A percentile compares a stretch with the other conserved stretches of the same genome.
Conservation (phyloP, 306 rosid genomes). For the Abrus pulchellus region DNA sequence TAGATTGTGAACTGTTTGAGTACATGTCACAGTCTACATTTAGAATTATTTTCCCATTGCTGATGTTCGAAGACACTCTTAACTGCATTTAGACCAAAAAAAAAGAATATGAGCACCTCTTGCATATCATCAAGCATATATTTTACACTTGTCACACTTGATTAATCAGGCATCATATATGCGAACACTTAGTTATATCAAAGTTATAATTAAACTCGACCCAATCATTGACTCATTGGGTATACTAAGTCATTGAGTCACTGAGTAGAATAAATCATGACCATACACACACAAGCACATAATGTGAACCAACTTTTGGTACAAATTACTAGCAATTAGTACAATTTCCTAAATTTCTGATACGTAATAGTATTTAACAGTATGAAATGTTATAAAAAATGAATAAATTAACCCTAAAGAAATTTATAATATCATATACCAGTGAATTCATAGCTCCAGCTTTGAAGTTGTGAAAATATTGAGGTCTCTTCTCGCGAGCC, state of each 20-base stretch:
- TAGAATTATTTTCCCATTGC: conserved; percentile 77
- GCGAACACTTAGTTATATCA: too few relatives aligned
- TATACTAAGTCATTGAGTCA: too few relatives aligned
- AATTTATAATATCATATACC: conserved; percentile 51
- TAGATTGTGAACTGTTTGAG: conserved; percentile 72
- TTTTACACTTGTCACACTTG: background rate
- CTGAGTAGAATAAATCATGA: too few relatives aligned
- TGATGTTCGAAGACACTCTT: conserved; percentile 83
- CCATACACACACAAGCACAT: too few relatives aligned
- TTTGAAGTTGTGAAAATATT: conserved; percentile 75
- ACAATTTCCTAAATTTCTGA: too few relatives aligned
- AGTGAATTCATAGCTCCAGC: conserved; percentile 95
- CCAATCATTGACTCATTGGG: too few relatives aligned
- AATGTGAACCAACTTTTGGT: background rate
- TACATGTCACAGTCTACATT: conserved; percentile 91
- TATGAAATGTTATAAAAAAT: background rate
- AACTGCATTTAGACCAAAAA: conserved; percentile 58
- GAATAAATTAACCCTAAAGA: background rate
- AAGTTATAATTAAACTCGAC: too few relatives aligned
- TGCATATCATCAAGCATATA: background rate
- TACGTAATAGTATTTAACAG: too few relatives aligned
- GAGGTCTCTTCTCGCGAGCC: conserved; percentile 90
- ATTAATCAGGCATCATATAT: background rate
- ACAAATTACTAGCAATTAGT: too few relatives aligned
- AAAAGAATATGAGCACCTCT: background rate